Conservation (phyloP, 129 eudicot genomes). For the Escallonia rubra region DNA sequence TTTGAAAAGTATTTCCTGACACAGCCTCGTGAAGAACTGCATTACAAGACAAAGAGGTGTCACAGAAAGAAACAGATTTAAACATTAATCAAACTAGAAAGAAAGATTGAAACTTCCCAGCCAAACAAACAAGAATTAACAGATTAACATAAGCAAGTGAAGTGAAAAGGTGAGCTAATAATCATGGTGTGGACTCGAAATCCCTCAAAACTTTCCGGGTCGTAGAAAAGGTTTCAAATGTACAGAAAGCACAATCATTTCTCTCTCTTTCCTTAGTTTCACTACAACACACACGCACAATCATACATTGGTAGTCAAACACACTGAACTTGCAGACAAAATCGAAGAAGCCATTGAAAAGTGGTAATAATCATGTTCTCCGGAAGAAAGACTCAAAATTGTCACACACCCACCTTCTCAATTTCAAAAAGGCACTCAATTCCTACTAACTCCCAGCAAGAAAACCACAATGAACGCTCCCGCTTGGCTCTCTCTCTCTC, state of each 20-base stretch:
- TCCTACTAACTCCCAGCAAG: conserved; percentile 19
- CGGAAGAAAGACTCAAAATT: conserved; percentile 7
- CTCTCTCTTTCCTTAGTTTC: conserved; percentile 11
- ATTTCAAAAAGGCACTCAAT: conserved; percentile 48
- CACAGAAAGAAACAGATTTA: conserved; percentile 35
- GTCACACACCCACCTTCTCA: conserved; percentile 28
- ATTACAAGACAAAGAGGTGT: conserved; percentile 66
- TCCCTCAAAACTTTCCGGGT: too few relatives aligned
- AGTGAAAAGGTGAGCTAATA: conserved; percentile 25
- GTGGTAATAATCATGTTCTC: conserved; percentile 26
- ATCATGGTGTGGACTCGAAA: neutral
- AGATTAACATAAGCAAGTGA: conserved; percentile 6
- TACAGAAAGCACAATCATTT: conserved; percentile 43
- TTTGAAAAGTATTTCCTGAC: conserved; percentile 51
- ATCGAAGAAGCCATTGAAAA: conserved; percentile 17
- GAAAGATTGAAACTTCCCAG: conserved; percentile 26
- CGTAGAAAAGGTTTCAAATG: too few relatives aligned
- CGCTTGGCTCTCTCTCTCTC: neutral
- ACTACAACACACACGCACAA: conserved; percentile 16
- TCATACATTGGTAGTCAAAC: conserved; percentile 23
- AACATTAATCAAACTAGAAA: conserved; percentile 23
- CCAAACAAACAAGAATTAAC: conserved; percentile 25
- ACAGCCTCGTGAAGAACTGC: conserved; percentile 76
- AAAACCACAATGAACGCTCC: conserved; percentile 11
- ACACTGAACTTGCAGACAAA: conserved; percentile 29